These are phyloP conservation scores for Plantago elongata DNA, from an alignment of 257 asterid genomes.

Conservation along the genomic window DNA sequence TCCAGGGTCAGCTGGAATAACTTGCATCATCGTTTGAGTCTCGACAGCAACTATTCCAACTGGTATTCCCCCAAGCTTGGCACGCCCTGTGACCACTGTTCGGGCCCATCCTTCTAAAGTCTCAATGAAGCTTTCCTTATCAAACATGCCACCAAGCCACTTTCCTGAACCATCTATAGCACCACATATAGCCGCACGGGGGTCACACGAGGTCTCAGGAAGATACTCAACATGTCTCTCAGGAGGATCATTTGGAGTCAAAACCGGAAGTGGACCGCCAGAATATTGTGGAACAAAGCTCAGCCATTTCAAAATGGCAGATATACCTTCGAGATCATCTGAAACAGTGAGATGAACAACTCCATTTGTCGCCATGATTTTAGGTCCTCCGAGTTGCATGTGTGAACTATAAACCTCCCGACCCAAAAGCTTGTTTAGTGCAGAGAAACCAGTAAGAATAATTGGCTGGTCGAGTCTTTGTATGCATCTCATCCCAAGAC, in stretches of 20 bases:
- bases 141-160: slow-evolving; percentile 95
- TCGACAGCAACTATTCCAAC: slow-evolving; percentile 95
- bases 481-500: slow-evolving; percentile 96
- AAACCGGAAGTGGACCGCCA: slow-evolving; percentile 87
- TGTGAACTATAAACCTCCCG: slow-evolving; percentile 97
- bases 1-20: slow-evolving; percentile 97
- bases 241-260: slow-evolving; percentile 67
- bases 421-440: slow-evolving; percentile 88
- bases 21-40: slow-evolving; percentile 96
- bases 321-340: slow-evolving; percentile 94
- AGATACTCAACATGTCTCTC: slow-evolving; percentile 62
- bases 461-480: slow-evolving; percentile 96
- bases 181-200: slow-evolving; percentile 91
- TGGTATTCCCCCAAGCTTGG: slow-evolving; percentile 93
- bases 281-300: slow-evolving; percentile 82
- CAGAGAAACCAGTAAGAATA: slow-evolving; percentile 94
- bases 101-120: slow-evolving; percentile 96
- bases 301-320: slow-evolving; percentile 84
- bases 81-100: slow-evolving; percentile 93
- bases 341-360: slow-evolving; percentile 94
- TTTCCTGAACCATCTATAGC: slow-evolving; percentile 51
- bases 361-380: slow-evolving; percentile 95
- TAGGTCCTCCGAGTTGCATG: slow-evolving; percentile 99
- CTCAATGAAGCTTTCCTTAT: slow-evolving; percentile 82
- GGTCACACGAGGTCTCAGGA: slow-evolving; percentile 93